Evolutionary conservation across 257 asterid genomes (phyloP), one percentile per base, ranked within the genome.

Genomic region (Ocimum tenuiflorum): DNA sequence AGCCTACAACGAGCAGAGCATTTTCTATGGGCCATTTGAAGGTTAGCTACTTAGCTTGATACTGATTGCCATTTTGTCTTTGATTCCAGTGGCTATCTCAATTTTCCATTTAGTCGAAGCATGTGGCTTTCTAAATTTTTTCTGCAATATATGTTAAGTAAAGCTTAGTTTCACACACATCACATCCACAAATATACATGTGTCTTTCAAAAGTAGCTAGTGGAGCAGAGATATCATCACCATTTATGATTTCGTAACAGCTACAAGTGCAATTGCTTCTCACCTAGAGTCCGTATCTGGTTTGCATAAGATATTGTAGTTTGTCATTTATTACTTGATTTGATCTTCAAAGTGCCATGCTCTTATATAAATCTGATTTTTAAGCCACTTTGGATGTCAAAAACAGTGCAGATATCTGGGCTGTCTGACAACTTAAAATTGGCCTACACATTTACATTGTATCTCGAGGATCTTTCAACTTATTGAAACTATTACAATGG

Each of bases 21-120:
- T 84, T 23, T 92, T 87, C 71, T 87, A 89, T 78, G 97, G 99
- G 47, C 97, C 99, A 38, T 88, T 84, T 78, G 99, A 89, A 92
- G 99, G 99, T 89, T 60, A 77, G 82, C 74, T 31, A 4, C 36
- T 31, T 2, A 31, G 0, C 36, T 67, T 62, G 51, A 55, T 56
- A 74, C 49, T 69, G 54, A 31, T 41, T 42, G 15, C 49, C 57
- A 48, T 33, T 68, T 47, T 17, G 3, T 23, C 47, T 54, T 38
- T 43, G 33, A 68, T 52, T 22, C 27, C 51, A 5, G 11, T 54
- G 19, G 19, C 15, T 61, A n/a, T 43, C 49, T 31, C 17, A 52
- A 18, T 33, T 47, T 41, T 48, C 38, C 13, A 20, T 71, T 15
- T 51, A 56, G 2, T 19, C 12, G 24, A 33, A 29, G 41, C 70